Evolutionary conservation across 495 filamentous ascomycete species (phyloP).

Genomic region (Neurospora sp.): DNA sequence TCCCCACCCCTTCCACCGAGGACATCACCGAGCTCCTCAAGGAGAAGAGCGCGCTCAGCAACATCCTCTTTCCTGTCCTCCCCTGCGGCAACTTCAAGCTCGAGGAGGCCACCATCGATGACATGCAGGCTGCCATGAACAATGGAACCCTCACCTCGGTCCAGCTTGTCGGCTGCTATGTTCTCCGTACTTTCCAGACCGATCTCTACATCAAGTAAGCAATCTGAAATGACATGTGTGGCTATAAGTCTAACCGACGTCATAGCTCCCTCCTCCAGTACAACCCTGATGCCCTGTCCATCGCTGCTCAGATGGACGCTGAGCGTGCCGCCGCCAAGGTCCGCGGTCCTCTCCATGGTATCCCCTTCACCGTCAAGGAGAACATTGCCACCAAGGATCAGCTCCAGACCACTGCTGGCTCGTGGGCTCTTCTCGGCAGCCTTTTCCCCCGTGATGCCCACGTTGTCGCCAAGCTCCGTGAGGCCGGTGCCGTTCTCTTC

Average conservation of each 20-base stretch:
- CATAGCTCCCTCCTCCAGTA: slow-evolving; percentile 33
- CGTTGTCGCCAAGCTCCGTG: slow-evolving; percentile 50
- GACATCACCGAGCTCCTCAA: neutral
- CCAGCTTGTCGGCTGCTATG: slow-evolving; percentile 40
- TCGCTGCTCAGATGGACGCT: slow-evolving; percentile 45
- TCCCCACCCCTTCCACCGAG: neutral
- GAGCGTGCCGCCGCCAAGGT: slow-evolving; percentile 46
- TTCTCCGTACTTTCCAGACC: slow-evolving; percentile 45
- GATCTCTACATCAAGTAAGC: slow-evolving; percentile 42
- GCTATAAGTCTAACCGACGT: too few species aligned
- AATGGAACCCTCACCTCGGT: slow-evolving; percentile 30
- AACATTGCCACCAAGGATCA: slow-evolving; percentile 27
- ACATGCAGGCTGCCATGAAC: slow-evolving; percentile 32
- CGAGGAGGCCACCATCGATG: slow-evolving; percentile 44
- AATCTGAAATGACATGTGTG: too few species aligned
- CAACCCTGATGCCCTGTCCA: slow-evolving; percentile 49
- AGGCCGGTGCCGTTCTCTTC: slow-evolving; percentile 57
- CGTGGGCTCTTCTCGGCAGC: slow-evolving; percentile 47
- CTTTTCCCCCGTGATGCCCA: slow-evolving; percentile 56
- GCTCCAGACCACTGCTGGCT: slow-evolving; percentile 41
- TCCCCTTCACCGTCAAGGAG: slow-evolving; percentile 66
- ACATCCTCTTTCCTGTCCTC: slow-evolving; percentile 41
- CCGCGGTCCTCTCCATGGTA: slow-evolving; percentile 56
- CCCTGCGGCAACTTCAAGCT: slow-evolving; percentile 49
- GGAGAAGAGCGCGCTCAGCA: neutral